A percentile compares a stretch with the other conserved stretches of the same genome.
Evolutionary conservation across 116 monocot species (phyloP).

Genomic region (Cymodocea nodosa): DNA sequence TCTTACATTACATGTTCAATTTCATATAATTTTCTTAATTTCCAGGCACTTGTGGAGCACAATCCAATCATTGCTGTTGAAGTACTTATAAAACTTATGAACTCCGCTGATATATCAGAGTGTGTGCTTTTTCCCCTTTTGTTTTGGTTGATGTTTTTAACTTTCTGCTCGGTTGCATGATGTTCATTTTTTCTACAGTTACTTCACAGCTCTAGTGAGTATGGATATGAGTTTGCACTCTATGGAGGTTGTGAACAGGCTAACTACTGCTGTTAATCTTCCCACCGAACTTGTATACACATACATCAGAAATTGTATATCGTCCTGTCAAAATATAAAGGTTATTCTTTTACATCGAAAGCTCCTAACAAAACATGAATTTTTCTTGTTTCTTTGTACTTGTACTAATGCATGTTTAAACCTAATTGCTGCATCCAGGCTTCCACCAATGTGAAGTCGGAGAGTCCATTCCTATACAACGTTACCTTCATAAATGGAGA

Average conservation of each 20-base stretch:
- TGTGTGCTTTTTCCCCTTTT: not conserved
- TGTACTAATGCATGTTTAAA: too few species aligned
- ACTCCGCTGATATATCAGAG: conserved; percentile 23
- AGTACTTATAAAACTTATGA: conserved; percentile 23
- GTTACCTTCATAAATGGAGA: too few species aligned
- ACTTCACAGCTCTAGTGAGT: conserved; percentile 75
- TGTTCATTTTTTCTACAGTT: conserved; percentile 23
- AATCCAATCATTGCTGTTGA: conserved; percentile 93
- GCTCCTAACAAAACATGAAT: too few species aligned
- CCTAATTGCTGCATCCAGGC: not conserved
- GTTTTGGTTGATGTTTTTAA: not conserved
- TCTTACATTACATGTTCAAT: not conserved
- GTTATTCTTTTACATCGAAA: conserved; percentile 13
- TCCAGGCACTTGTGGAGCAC: conserved; percentile 88
- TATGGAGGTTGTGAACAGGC: conserved; percentile 97
- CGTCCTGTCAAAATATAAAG: conserved; percentile 83
- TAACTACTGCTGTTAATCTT: conserved; percentile 79
- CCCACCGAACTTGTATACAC: conserved; percentile 81
- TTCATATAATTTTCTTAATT: not conserved
- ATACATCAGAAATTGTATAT: conserved; percentile 79
- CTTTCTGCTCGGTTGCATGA: not conserved
- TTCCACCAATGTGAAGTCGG: not conserved
- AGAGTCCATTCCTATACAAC: too few species aligned
- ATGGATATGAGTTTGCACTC: conserved; percentile 98
- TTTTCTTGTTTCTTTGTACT: too few species aligned